phyloP scores from a whole-genome alignment of 257 asterid species.

The Nicotiana noctiflora region DNA sequence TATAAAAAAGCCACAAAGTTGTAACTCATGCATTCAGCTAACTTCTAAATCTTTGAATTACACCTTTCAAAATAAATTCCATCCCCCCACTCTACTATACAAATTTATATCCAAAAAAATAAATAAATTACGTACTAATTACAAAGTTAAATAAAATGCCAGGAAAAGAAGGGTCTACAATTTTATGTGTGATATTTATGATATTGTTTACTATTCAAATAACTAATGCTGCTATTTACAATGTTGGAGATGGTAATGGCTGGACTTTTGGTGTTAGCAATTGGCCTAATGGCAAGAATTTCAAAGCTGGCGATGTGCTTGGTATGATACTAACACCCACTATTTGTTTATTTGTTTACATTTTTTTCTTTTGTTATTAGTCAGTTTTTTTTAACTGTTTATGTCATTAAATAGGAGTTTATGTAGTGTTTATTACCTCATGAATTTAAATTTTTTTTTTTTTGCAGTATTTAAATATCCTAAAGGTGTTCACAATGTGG shows the following conservation, averaged over 20 bases:
- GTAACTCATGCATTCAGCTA: background rate
- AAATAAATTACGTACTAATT: background rate
- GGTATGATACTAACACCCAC: background rate
- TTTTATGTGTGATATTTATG: background rate
- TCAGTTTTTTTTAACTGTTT: too few relatives aligned
- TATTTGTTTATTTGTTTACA: too few relatives aligned
- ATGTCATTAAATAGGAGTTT: background rate
- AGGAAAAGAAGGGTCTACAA: background rate
- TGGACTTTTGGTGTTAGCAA: background rate
- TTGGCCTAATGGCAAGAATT: background rate
- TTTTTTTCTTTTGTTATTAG: too few relatives aligned
- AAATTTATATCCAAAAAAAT: background rate
- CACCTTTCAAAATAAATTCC: background rate
- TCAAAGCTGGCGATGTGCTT: background rate
- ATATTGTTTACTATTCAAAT: background rate
- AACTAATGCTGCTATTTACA: background rate
- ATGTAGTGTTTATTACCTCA: background rate
- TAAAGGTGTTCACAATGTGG: background rate
- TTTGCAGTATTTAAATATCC: constrained; percentile 4
- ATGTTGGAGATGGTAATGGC: background rate
- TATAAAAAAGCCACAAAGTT: background rate
- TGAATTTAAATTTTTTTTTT: background rate
- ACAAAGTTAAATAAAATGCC: background rate
- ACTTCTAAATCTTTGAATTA: background rate
- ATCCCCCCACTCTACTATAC: background rate